Evolutionary conservation across 192 early-diverging fungal species (phyloP).

Genomic region (Kappamyces sp.): DNA sequence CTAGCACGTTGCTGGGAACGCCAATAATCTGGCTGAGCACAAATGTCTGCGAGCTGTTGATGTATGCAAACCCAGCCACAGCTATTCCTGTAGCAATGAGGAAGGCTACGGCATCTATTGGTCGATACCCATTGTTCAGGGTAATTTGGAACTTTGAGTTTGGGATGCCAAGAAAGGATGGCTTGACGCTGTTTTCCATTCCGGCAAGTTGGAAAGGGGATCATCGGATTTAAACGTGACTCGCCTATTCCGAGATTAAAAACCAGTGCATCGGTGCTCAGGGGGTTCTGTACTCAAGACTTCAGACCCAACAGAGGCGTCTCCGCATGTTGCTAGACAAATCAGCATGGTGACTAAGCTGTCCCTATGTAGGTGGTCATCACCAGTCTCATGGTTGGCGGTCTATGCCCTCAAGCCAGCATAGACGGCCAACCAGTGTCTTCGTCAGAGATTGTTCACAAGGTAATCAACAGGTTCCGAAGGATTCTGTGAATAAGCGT

Average conservation of each 20-base stretch:
- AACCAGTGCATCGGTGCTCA: no score
- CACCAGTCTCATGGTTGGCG: conserved; percentile 1
- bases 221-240: no score
- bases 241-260: no score
- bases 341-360: conserved; percentile 12
- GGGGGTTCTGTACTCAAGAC: no score
- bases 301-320: conserved; percentile 11
- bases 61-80: no score
- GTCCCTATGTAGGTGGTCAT: conserved; percentile 9
- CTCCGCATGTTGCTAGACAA: conserved; percentile 14
- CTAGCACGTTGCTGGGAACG: conserved; percentile 27
- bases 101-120: no score
- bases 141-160: no score
- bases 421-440: conserved; percentile 1
- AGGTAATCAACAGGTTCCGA: background rate
- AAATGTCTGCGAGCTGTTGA: background rate
- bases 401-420: conserved; percentile 5
- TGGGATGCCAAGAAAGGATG: no score
- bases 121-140: no score
- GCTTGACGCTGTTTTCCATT: no score
- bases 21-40: conserved; percentile 34
- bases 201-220: no score
- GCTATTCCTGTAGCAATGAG: no score
- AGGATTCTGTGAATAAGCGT: conserved; percentile 5
- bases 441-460: conserved; percentile 15